Conservation (phyloP, 768 basidiomycete species). For the Trametes punicea region DNA sequence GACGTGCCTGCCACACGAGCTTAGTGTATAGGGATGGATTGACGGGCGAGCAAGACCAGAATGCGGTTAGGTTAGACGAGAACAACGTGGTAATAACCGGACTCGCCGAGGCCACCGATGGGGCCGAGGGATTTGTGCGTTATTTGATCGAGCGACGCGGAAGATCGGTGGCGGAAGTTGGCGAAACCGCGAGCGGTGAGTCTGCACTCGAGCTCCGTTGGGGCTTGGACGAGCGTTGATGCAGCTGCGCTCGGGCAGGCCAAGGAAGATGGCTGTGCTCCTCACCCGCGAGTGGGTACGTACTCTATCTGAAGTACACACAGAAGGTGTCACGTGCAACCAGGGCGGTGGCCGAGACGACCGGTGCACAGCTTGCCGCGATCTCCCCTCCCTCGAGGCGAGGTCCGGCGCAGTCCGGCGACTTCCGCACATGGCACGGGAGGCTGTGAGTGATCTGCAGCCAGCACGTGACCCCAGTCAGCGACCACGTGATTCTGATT, state of each 20-base stretch:
- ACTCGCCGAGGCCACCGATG: slow-evolving; percentile 15
- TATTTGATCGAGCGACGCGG: not conserved
- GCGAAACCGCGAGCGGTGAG: not conserved
- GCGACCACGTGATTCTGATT: no score
- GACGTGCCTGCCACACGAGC: no score
- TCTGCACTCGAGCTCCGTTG: no score
- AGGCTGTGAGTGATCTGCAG: not conserved
- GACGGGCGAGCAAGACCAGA: not conserved
- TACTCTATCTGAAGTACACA: no score
- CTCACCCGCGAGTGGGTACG: no score
- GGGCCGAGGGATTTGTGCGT: slow-evolving; percentile 1
- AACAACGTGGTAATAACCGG: slow-evolving; percentile 10
- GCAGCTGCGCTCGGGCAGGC: no score
- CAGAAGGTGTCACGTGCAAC: no score
- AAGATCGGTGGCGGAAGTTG: not conserved
- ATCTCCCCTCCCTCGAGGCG: not conserved
- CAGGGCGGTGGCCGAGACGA: not conserved
- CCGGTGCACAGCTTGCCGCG: not conserved
- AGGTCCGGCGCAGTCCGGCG: not conserved
- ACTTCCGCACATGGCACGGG: not conserved
- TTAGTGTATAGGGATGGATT: not conserved
- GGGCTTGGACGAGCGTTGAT: no score
- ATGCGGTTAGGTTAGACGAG: not conserved
- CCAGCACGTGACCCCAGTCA: not conserved
- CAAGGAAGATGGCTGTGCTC: no score